Evolutionary conservation across 2,329 filamentous ascomycete species (phyloP), one percentile per base, ranked within the genome.

Genomic region (Juglanconis sp.): DNA sequence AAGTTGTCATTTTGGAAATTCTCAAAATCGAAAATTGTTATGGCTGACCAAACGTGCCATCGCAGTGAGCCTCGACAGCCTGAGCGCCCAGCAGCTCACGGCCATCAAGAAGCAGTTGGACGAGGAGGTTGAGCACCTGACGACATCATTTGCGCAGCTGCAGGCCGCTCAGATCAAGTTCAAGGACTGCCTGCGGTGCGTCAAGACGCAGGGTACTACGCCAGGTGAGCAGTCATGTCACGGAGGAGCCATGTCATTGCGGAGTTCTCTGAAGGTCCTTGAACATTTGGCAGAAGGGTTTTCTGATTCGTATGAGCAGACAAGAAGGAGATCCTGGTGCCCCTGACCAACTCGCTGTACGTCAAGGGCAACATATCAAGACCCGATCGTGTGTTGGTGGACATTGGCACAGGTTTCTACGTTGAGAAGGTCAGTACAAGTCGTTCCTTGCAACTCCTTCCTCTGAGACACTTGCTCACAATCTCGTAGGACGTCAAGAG

Each of bases 81-180:
- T 99, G 69, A 90, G 89, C 68, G 82, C 88, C 32, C 90, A 91
- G 66, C 94, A 97, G 77, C 89, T 99, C 67, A 88, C 87, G 67
- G 87, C 92, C 68, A 88, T 99, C 67, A 97, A 99, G 81, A 92
- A 95, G 75, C 94, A 97, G 74, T 88, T 99, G 66, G 94, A 96
- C 74, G 89, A 95, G 70, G 95, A 99, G 77, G 88, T 99, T 66
- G 92, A 96, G 73, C 94, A 98, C 79, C 86, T 99, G 66, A 96
- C 92, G 2, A 85, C 81, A 60, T 98, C 95, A 9, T 96, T 96
- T 78, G 83, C 89, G 54, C 95, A 96, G 73, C 86, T 99, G 1
- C 91, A 93, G 65, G 88, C 88, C 56, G 95, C 95, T 2, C 95
- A 98, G 74, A 83, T 86, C 57, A 96, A 96, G 74, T 99, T 99